phyloP scores from a whole-genome alignment of 169 alveolate species.

The Amoebophrya sp. region DNA sequence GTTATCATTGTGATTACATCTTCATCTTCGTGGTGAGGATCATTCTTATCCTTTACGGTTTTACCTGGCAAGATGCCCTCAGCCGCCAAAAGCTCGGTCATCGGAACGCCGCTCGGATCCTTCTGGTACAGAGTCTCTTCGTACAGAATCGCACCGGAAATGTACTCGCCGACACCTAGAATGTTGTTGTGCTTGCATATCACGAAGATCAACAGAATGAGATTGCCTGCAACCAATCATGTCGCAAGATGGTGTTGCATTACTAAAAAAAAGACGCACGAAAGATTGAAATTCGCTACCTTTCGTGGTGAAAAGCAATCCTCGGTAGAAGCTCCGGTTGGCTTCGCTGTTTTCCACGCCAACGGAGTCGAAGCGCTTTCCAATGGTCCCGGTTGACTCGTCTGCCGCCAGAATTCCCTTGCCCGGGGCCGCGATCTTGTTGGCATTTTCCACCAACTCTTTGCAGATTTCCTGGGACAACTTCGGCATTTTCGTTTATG shows the following conservation, averaged over 20 bases:
- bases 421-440: constrained; percentile 63
- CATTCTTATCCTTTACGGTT: too few species aligned
- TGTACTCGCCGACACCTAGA: constrained; percentile 78
- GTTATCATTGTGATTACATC: too few species aligned
- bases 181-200: too few species aligned
- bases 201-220: too few species aligned
- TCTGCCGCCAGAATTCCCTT: constrained; percentile 99
- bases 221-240: too few species aligned
- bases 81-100: constrained; percentile 72
- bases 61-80: constrained; percentile 96
- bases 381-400: constrained; percentile 93
- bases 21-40: too few species aligned
- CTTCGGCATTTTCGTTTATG: background rate
- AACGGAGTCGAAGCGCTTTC: constrained; percentile 86
- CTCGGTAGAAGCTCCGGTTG: constrained; percentile 92
- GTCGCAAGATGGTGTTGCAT: too few species aligned
- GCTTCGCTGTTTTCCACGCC: constrained; percentile 87
- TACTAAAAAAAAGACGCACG: too few species aligned
- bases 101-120: constrained; percentile 72
- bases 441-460: constrained; percentile 52
- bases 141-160: constrained; percentile 95
- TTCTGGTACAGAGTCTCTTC: constrained; percentile 96
- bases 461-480: constrained; percentile 41
- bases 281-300: background rate
- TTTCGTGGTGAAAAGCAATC: constrained; percentile 83